Conservation (phyloP, 1,139 yeast genomes). For the Yamadazyma mexicana region DNA sequence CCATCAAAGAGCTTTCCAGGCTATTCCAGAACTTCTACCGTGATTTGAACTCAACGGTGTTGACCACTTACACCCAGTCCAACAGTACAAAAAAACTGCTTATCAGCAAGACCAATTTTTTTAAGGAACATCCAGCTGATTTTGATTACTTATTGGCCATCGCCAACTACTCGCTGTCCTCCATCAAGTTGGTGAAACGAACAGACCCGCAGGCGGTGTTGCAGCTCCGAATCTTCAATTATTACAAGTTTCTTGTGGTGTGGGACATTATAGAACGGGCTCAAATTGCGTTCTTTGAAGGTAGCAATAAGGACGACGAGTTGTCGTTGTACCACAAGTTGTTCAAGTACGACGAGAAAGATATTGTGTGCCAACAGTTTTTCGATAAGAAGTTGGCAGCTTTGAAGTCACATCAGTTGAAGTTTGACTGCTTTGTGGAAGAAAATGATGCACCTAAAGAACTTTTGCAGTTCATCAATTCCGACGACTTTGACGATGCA, state of each 20-base stretch:
- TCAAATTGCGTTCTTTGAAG: conserved; percentile 30
- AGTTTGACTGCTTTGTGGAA: conserved; percentile 33
- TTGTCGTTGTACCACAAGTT: conserved; percentile 39
- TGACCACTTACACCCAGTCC: conserved; percentile 38
- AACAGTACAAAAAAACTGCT: conserved; percentile 41
- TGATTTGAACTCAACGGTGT: conserved; percentile 37
- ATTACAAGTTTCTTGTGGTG: conserved; percentile 38
- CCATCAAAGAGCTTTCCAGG: conserved; percentile 33
- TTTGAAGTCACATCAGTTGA: conserved; percentile 26
- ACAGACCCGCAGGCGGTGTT: conserved; percentile 36
- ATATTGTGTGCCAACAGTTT: conserved; percentile 37
- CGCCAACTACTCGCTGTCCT: conserved; percentile 41
- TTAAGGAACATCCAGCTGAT: conserved; percentile 29
- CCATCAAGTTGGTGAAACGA: conserved; percentile 40
- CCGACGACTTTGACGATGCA: conserved; percentile 3
- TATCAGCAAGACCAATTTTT: conserved; percentile 29
- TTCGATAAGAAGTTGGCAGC: conserved; percentile 34
- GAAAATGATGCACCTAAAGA: conserved; percentile 18
- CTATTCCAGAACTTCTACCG: conserved; percentile 37
- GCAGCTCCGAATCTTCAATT: conserved; percentile 44
- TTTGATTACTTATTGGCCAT: conserved; percentile 47
- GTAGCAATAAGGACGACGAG: conserved; percentile 28
- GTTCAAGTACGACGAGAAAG: conserved; percentile 40
- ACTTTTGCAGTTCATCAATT: conserved; percentile 21
- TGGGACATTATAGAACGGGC: conserved; percentile 36